Evolutionary conservation across 108 stramenopile genomes (phyloP).

Genomic region (Cylindrotheca fusiformis): DNA sequence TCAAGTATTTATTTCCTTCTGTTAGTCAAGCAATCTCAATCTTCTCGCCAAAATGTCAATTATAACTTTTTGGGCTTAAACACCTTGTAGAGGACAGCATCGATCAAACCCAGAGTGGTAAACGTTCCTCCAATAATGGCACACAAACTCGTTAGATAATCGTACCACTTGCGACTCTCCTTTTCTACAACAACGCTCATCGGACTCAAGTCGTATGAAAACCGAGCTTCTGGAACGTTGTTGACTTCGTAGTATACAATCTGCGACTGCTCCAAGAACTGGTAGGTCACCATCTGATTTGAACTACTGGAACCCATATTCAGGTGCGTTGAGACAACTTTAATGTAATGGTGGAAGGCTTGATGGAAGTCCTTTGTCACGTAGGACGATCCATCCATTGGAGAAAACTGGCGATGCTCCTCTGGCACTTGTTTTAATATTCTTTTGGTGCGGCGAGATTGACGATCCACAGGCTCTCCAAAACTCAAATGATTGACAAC

Average conservation of each 20-base stretch:
- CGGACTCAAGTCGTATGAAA: conserved; percentile 87
- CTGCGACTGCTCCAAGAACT: conserved; percentile 85
- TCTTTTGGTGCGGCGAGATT: conserved; percentile 62
- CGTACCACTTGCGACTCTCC: conserved; percentile 89
- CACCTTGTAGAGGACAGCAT: conserved; percentile 88
- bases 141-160: conserved; percentile 92
- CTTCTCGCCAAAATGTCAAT: background rate
- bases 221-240: conserved; percentile 86
- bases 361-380: conserved; percentile 74
- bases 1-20: no score
- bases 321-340: conserved; percentile 94
- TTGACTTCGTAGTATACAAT: conserved; percentile 70
- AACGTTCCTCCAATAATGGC: conserved; percentile 99
- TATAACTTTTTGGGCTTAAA: conserved; percentile 91
- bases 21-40: no score
- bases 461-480: conserved; percentile 69
- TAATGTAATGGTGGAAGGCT: conserved; percentile 97
- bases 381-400: conserved; percentile 80
- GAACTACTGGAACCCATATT: conserved; percentile 57
- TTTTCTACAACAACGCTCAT: conserved; percentile 87
- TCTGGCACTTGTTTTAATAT: conserved; percentile 83
- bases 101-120: conserved; percentile 94
- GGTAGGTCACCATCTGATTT: conserved; percentile 68
- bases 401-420: conserved; percentile 77
- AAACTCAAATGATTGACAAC: conserved; percentile 91